phyloP scores from a whole-genome alignment of 2,329 filamentous ascomycete genomes.

The Calonectria honghensis region DNA sequence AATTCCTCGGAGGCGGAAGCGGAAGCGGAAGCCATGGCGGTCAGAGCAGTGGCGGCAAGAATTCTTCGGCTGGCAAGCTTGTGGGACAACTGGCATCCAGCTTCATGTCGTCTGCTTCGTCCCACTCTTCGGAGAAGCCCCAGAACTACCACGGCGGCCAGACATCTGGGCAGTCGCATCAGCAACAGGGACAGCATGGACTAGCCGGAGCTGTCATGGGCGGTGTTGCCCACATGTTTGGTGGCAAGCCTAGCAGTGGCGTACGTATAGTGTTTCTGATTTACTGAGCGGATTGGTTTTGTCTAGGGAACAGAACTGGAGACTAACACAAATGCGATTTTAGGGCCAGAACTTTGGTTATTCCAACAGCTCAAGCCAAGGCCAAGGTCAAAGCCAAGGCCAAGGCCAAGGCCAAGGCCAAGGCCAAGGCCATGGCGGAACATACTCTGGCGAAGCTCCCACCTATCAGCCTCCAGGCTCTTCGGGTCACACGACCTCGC shows the following conservation, averaged over 20 bases:
- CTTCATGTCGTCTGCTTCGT: constrained; percentile 68
- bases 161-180: constrained; percentile 60
- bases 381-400: constrained; percentile 51
- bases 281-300: neutral
- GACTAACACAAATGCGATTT: constrained; percentile 42
- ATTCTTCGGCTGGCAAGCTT: constrained; percentile 70
- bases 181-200: constrained; percentile 64
- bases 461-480: constrained; percentile 62
- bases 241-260: constrained; percentile 64
- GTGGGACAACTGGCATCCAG: constrained; percentile 74
- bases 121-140: constrained; percentile 63
- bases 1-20: constrained; percentile 64
- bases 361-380: constrained; percentile 72
- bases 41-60: constrained; percentile 60
- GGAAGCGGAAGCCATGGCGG: constrained; percentile 52
- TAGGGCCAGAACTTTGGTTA: constrained; percentile 78
- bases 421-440: constrained; percentile 62
- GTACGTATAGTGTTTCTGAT: constrained; percentile 53
- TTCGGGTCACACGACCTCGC: constrained; percentile 53
- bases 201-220: constrained; percentile 73
- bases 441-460: constrained; percentile 79
- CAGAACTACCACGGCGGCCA: constrained; percentile 71
- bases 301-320: constrained; percentile 10
- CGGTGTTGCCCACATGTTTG: constrained; percentile 73
- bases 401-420: constrained; percentile 54